Evolutionary conservation across 1,139 yeast species (phyloP), one percentile per base, ranked within the genome.

Genomic region (Candida freyschussii): DNA sequence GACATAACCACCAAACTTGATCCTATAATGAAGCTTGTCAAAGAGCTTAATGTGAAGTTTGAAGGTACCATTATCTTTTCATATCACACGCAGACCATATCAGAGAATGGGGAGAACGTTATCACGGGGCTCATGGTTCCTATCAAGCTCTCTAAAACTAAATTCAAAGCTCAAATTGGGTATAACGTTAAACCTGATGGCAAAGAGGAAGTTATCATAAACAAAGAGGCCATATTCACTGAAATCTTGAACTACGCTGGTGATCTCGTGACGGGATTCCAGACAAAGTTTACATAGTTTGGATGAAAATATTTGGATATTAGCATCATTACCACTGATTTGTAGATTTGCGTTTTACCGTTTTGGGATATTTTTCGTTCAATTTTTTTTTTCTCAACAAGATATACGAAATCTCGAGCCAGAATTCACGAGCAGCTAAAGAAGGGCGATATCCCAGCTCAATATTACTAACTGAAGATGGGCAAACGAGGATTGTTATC

Each of bases 51-150:
- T 42, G 61, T 64, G 44, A 75, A 75, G 48, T 71, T 60, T 51
- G 61, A 62, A 31, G 67, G 76, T 53, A 64, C 69, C 40, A 63
- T 80, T 44, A 60, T 81, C 36, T 72, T 89, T 62, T 76, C 86
- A 4, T 62, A 74, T 26, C 71, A 71, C 40, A 69, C 67, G 42
- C 75, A 64, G 50, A 64, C 75, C 14, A 71, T 75, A 12, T 60
- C 62, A 26, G 63, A 67, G 28, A 71, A 72, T 18, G 74, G 74
- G 5, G 59, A 64, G 29, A 75, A 73, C 47, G 76, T 80, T 7
- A 71, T 89, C 38, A 74, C 89, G 15, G 97, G 96, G 2, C 63
- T 89, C 33, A 79, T 91, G 63, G 75, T 82, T 37, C 95, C 95
- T 4, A 63, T 71, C 7, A 62, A 72, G 15, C 53, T 70, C 41